Percentiles rank a stretch among this genome's conserved stretches.
phyloP scores from a whole-genome alignment of 2,329 filamentous ascomycete genomes.

The Cladosporium sp. region DNA sequence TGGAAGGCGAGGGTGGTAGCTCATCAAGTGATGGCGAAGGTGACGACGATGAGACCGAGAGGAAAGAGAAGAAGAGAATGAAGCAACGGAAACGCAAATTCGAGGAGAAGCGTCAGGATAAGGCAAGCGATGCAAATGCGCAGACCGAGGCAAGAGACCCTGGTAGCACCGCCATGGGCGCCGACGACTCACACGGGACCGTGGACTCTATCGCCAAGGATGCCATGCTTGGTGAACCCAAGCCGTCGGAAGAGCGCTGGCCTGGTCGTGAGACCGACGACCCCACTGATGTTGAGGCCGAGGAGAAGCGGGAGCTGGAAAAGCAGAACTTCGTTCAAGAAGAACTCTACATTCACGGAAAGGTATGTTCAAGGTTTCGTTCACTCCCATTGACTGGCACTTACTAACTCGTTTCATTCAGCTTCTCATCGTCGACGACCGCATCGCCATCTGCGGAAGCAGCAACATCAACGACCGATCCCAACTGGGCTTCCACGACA shows the following conservation, averaged over 20 bases:
- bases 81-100: slow-evolving; percentile 50
- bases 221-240: slow-evolving; percentile 71
- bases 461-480: slow-evolving; percentile 86
- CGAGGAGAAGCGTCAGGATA: slow-evolving; percentile 43
- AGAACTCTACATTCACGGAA: slow-evolving; percentile 92
- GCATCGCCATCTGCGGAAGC: slow-evolving; percentile 68
- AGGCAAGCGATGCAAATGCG: slow-evolving; percentile 20
- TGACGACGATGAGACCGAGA: slow-evolving; percentile 31
- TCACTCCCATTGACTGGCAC: neutral
- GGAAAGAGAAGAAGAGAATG: slow-evolving; percentile 42
- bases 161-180: slow-evolving; percentile 22
- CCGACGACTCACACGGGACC: slow-evolving; percentile 47
- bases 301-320: slow-evolving; percentile 66
- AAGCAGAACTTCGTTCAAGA: slow-evolving; percentile 90
- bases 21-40: slow-evolving; percentile 26
- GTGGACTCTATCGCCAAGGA: slow-evolving; percentile 72
- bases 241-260: slow-evolving; percentile 71
- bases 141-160: slow-evolving; percentile 22
- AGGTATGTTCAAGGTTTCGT: slow-evolving; percentile 55
- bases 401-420: slow-evolving; percentile 20
- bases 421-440: slow-evolving; percentile 79
- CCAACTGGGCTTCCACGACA: slow-evolving; percentile 86
- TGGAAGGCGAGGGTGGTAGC: slow-evolving; percentile 37
- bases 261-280: slow-evolving; percentile 53
- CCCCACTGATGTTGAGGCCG: slow-evolving; percentile 25